A percentile compares a stretch with the other conserved stretches of the same genome.
Evolutionary conservation across 805 yeast genomes (phyloP).

Genomic region (Ogataea pignaliae): DNA sequence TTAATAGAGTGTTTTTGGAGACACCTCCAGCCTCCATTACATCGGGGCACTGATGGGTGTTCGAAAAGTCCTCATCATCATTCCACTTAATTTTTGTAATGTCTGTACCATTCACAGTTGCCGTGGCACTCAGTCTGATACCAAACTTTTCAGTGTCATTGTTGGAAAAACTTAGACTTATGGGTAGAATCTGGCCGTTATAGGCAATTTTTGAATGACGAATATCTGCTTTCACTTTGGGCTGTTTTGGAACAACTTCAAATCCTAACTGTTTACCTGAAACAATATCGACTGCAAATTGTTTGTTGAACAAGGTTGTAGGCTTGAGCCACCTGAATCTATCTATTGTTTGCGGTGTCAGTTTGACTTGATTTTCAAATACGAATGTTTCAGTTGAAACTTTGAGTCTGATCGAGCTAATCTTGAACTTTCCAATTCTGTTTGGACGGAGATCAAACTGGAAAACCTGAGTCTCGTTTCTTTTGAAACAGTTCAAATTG

Average conservation of each 20-base stretch:
- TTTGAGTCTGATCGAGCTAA: constrained; percentile 15
- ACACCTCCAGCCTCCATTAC: constrained; percentile 6
- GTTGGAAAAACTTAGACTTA: constrained; percentile 24
- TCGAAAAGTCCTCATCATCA: constrained; percentile 5
- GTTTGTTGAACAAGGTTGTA: constrained; percentile 10
- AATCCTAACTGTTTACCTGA: constrained; percentile 12
- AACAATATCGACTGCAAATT: constrained; percentile 14
- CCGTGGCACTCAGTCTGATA: constrained; percentile 17
- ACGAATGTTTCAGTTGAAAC: constrained; percentile 8
- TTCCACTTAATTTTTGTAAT: constrained; percentile 18
- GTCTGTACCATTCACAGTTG: constrained; percentile 6
- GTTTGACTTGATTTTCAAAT: constrained; percentile 13
- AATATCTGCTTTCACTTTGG: constrained; percentile 28
- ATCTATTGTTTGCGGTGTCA: not conserved
- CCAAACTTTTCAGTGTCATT: constrained; percentile 31
- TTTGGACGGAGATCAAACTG: constrained; percentile 18
- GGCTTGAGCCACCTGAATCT: constrained; percentile 14
- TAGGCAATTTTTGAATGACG: constrained; percentile 24
- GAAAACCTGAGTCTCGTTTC: constrained; percentile 11
- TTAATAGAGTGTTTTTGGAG: constrained; percentile 3
- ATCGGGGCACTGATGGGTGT: constrained; percentile 6
- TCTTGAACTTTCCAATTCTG: constrained; percentile 22
- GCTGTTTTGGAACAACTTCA: constrained; percentile 37
- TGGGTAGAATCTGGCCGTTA: constrained; percentile 29
- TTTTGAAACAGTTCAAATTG: constrained; percentile 12